These are phyloP conservation scores for Zoysia pacifica DNA, from an alignment of 176 grass and related monocot species.

Conservation along the genomic window DNA sequence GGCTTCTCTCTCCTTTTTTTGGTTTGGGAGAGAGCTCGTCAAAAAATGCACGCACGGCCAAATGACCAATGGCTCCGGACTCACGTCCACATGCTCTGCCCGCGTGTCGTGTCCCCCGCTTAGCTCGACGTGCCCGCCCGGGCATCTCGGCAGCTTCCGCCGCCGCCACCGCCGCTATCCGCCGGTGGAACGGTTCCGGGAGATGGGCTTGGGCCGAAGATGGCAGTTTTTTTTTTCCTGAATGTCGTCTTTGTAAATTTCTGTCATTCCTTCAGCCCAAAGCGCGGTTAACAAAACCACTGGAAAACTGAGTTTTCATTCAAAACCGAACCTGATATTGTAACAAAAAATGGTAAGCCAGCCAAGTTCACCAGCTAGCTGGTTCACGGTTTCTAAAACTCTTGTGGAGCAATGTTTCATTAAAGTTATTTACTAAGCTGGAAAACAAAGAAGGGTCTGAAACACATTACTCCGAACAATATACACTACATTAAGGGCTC, in stretches of 20 bases:
- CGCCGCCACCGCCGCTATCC: too few relatives aligned
- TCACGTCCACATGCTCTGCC: background rate
- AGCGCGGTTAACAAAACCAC: too few relatives aligned
- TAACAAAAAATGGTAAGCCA: too few relatives aligned
- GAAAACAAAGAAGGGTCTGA: background rate
- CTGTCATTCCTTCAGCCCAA: too few relatives aligned
- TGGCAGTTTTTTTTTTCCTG: too few relatives aligned
- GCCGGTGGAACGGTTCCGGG: too few relatives aligned
- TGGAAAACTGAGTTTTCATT: too few relatives aligned
- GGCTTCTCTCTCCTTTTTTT: background rate
- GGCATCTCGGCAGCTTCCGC: background rate
- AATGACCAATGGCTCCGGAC: background rate
- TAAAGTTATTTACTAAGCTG: conserved; percentile 29
- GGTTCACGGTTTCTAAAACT: too few relatives aligned
- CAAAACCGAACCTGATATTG: too few relatives aligned
- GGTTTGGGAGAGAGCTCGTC: background rate
- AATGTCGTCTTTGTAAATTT: too few relatives aligned
- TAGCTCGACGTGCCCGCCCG: background rate
- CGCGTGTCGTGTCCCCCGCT: background rate
- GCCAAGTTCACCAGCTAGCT: too few relatives aligned
- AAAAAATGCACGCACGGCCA: background rate
- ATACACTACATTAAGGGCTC: conserved; percentile 18
- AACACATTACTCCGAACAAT: conserved; percentile 29
- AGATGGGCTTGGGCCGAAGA: too few relatives aligned
- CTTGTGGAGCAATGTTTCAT: conserved; percentile 4